Conservation (phyloP, 257 asterid genomes). For the Catharanthus roseus region DNA sequence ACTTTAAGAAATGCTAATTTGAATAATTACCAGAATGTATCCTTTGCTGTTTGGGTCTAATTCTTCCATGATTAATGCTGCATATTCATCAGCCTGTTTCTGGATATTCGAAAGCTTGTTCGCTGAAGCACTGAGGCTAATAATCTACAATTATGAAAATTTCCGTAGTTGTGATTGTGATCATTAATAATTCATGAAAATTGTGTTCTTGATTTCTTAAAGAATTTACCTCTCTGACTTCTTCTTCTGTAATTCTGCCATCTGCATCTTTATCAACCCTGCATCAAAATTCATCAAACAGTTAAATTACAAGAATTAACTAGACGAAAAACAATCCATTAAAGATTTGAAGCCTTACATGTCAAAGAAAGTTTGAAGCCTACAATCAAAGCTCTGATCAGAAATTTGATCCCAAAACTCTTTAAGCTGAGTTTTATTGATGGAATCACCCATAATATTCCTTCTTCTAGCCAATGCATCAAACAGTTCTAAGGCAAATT, state of each 20-base stretch:
- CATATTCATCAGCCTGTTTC: conserved; percentile 81
- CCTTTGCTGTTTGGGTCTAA: conserved; percentile 66
- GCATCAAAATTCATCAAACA: conserved; percentile 13
- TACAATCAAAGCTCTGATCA: conserved; percentile 77
- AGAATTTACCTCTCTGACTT: conserved; percentile 84
- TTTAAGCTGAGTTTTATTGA: conserved; percentile 48
- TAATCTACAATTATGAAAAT: conserved; percentile 43
- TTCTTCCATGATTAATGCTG: conserved; percentile 86
- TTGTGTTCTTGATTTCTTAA: background rate
- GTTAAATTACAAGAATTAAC: background rate
- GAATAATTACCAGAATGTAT: conserved; percentile 58
- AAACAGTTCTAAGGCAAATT: conserved; percentile 67
- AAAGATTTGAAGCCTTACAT: conserved; percentile 39
- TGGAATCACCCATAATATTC: conserved; percentile 49
- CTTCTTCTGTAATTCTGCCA: conserved; percentile 76
- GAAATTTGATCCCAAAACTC: conserved; percentile 83
- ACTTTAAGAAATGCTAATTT: background rate
- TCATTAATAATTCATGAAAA: no score
- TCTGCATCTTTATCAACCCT: conserved; percentile 97
- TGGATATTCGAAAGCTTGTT: conserved; percentile 74
- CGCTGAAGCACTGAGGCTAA: conserved; percentile 81
- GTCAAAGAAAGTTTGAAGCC: conserved; percentile 87
- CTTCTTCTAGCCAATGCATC: conserved; percentile 68
- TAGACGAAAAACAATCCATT: background rate
- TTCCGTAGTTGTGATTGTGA: no score